Base-by-base conservation (phyloP, 768 basidiomycete genomes). In the Krasilnikovozyma curviuscula region DNA sequence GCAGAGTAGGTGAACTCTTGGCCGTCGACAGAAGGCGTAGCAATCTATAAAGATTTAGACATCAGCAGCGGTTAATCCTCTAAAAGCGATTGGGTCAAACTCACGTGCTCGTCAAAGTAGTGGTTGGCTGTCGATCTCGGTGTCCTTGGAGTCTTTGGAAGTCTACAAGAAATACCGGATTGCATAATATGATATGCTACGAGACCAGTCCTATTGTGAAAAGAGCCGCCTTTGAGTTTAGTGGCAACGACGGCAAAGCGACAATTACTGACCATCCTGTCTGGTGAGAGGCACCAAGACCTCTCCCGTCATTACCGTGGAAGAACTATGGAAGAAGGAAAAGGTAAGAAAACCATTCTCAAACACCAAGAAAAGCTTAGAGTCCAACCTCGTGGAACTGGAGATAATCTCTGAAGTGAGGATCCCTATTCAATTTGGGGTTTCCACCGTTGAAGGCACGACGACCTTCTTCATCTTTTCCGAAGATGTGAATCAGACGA, bases 401-500 rank as follows among this genome's bases (percentile, higher is more conserved):
- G 35, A 95, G 78, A 60, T 95, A 95, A 64, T 97, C 89, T 38
- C 86, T 74, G 75, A 95, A 98, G 68, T 93, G 74, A 14, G 88
- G 85, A 63, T 98, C 93, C 49, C 73, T 70, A 64, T 98, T 83
- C 55, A 98, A 67, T 62, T 78, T 82, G 30, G 74, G 70, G 59
- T 81, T 81, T 7, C 85, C 85, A 18, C 89, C 93, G 60, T 98
- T 97, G 16, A 80, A 81, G 0, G 93, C 88, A 33, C 93, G 72
- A 52, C 75, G 73, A 9, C 89, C 88, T 51, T 83, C 73, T 53
- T 74, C 64, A 61, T 98, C 91, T 24, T 88, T 77, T n/a, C 83
- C 79, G 59, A 98, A 98, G 57, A 98, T 86, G 64, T 97, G 88
- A 48, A 97, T 98, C 53, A 97, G 78, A n/a, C 93, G 79, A 61